Evolutionary conservation across 2,329 filamentous ascomycete genomes (phyloP), one percentile per base, ranked within the genome.

Genomic region (Cephalotrichum gorgonifer): DNA sequence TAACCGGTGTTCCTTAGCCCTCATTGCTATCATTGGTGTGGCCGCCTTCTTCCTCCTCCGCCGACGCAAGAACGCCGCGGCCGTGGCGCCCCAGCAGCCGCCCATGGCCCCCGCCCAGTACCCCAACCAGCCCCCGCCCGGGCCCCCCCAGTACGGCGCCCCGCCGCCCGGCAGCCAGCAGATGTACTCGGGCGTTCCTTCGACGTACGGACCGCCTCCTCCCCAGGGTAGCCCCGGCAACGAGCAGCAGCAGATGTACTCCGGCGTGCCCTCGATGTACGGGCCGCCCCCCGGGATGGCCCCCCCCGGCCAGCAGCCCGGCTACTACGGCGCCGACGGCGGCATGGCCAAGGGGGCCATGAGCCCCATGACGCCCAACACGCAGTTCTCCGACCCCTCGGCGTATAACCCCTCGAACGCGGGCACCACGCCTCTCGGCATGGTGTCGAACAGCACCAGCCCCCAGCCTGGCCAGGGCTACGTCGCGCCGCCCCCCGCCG

Each of bases 211-310:
- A n/a, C n/a, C n/a, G n/a, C n/a, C n/a, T n/a, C n/a, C n/a, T n/a
- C 43, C 43, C 27, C 30, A 26, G n/a, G n/a, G n/a, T n/a, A n/a
- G n/a, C 6, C 33, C 33, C 7, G 35, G 35, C 35, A 8, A 9
- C 35, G 17, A 39, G n/a, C n/a, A 22, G 17, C n/a, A 39, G n/a
- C 35, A 39, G 35, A 39, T 39, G 35, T 39, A 39, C 35, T 38
- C 33, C 15, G 20, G 26, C 12, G 46, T 48, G 35, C 46, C 46
- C 7, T 48, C 46, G n/a, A 48, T 48, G 46, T 48, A 48, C 26
- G 28, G 26, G 23, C 46, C 46, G 6, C 38, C 35, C 9, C 46
- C 33, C 6, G 41, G 25, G 7, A 33, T 35, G 8, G 46, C 25
- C n/a, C 23, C 33, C 26, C 31, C 27, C n/a, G 46, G 46, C n/a